A percentile compares a stretch with the other conserved stretches of the same genome.
These are phyloP conservation scores for Asparagopsis taxiformis DNA, from an alignment of 31 red algal genomes.

Conservation along the genomic window DNA sequence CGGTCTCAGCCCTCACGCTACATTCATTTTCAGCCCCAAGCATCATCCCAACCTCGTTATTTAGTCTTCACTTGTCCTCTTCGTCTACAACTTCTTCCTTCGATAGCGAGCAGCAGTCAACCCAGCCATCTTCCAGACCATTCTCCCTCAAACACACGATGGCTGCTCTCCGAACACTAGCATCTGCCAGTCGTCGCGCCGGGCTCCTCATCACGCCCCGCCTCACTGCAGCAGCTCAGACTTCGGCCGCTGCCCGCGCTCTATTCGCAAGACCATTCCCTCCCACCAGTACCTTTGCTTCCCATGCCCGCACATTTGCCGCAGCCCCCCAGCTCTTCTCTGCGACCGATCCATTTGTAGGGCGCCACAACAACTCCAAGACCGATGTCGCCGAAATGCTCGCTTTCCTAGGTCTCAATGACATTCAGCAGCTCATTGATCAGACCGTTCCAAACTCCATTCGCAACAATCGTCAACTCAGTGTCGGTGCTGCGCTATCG, in stretches of 20 bases:
- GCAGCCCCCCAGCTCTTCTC: constrained; percentile 65
- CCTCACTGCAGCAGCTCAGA: constrained; percentile 4
- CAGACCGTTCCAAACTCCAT: constrained; percentile 90
- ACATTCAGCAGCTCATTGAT: constrained; percentile 82
- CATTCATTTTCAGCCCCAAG: neutral
- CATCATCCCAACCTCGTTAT: neutral
- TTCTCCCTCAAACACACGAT: constrained; percentile 17
- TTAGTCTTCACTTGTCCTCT: neutral
- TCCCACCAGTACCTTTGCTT: neutral
- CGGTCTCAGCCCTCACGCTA: neutral
- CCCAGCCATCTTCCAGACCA: neutral
- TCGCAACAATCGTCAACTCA: constrained; percentile 59
- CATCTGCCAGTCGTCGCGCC: constrained; percentile 41
- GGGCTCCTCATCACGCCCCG: constrained; percentile 52
- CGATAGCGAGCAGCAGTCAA: neutral
- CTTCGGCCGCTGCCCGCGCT: neutral
- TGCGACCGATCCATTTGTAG: constrained; percentile 56
- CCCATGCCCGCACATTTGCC: constrained; percentile 49
- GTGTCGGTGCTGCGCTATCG: constrained; percentile 61
- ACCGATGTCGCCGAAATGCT: constrained; percentile 62
- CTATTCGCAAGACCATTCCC: constrained; percentile 3
- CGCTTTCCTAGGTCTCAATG: constrained; percentile 44
- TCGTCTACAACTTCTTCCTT: neutral
- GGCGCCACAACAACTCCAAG: constrained; percentile 43
- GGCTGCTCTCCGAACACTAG: constrained; percentile 45